Conservation (phyloP, 2,329 filamentous ascomycete genomes). For the Aspergillus phoenicis region DNA sequence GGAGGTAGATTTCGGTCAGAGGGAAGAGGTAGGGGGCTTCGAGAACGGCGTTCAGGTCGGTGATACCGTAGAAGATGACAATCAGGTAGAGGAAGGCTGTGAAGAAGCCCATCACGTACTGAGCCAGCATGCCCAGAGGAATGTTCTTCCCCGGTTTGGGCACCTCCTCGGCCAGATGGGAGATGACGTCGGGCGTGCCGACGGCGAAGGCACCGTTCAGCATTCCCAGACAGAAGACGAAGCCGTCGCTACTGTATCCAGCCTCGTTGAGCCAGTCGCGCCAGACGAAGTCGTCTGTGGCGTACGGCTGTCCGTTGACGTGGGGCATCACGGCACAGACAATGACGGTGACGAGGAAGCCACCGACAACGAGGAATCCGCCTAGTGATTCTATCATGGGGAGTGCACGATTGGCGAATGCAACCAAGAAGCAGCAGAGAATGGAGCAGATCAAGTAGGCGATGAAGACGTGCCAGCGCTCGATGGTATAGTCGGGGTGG, state of each 20-base stretch:
- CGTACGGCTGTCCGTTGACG: conserved; percentile 45
- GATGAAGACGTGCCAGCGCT: conserved; percentile 63
- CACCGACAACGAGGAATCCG: conserved; percentile 58
- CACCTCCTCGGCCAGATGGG: conserved; percentile 67
- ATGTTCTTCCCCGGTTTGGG: conserved; percentile 42
- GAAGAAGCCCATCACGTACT: conserved; percentile 47
- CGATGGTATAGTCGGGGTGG: conserved; percentile 54
- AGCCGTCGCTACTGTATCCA: conserved; percentile 51
- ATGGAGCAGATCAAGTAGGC: conserved; percentile 59
- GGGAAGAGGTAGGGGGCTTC: conserved; percentile 39
- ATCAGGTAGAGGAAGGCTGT: conserved; percentile 48
- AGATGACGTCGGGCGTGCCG: conserved; percentile 65
- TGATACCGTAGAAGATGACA: conserved; percentile 50
- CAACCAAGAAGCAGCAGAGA: conserved; percentile 53
- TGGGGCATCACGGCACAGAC: conserved; percentile 58
- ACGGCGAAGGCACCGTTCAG: conserved; percentile 71
- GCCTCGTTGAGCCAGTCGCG: conserved; percentile 54
- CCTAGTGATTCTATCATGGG: conserved; percentile 57
- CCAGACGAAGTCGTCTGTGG: conserved; percentile 58
- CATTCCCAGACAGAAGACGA: conserved; percentile 68
- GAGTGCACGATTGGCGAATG: conserved; percentile 57
- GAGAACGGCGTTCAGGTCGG: conserved; percentile 25
- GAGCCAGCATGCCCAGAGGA: conserved; percentile 47
- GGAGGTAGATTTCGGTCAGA: conserved; percentile 44
- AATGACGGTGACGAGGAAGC: conserved; percentile 57